Percentiles rank a stretch among this genome's conserved stretches.
These are phyloP conservation scores for Penicillium subrubescens DNA, from an alignment of 495 filamentous ascomycete species.

Conservation along the genomic window DNA sequence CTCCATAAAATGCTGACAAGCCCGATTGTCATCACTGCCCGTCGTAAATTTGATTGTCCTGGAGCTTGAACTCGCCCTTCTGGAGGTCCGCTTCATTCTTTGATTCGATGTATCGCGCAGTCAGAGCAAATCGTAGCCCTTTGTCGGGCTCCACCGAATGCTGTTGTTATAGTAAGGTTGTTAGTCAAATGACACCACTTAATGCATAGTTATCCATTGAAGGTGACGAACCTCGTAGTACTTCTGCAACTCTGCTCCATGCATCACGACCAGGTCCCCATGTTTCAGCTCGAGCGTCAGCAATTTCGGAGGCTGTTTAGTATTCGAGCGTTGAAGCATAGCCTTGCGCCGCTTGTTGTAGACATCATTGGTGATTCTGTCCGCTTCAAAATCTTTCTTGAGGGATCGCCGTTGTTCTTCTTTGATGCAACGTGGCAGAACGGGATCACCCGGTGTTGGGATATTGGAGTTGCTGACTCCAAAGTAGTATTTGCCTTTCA, in stretches of 20 bases:
- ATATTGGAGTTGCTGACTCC: slow-evolving; percentile 37
- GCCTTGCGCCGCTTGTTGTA: slow-evolving; percentile 23
- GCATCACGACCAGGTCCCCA: slow-evolving; percentile 84
- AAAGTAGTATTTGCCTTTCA: slow-evolving; percentile 60
- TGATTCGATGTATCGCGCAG: slow-evolving; percentile 39
- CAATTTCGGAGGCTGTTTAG: slow-evolving; percentile 15
- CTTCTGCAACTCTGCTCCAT: slow-evolving; percentile 69
- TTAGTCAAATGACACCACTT: not conserved
- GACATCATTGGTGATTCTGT: slow-evolving; percentile 18
- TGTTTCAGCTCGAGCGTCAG: slow-evolving; percentile 60
- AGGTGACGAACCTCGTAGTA: slow-evolving; percentile 62
- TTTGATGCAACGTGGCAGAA: slow-evolving; percentile 41
- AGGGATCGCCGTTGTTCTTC: slow-evolving; percentile 40
- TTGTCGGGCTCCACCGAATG: slow-evolving; percentile 61
- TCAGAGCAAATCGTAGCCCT: slow-evolving; percentile 66
- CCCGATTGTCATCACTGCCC: slow-evolving; percentile 28
- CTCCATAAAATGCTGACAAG: not conserved
- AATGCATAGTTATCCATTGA: not conserved
- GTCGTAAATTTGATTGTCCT: slow-evolving; percentile 35
- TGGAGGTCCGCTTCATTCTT: slow-evolving; percentile 9
- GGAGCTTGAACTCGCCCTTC: slow-evolving; percentile 35
- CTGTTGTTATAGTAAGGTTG: slow-evolving; percentile 34
- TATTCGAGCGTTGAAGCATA: not conserved
- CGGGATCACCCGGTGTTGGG: slow-evolving; percentile 24
- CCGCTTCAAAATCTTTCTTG: slow-evolving; percentile 31